phyloP scores from a whole-genome alignment of 2,329 filamentous ascomycete genomes.

The Pseudogymnoascus sp. region DNA sequence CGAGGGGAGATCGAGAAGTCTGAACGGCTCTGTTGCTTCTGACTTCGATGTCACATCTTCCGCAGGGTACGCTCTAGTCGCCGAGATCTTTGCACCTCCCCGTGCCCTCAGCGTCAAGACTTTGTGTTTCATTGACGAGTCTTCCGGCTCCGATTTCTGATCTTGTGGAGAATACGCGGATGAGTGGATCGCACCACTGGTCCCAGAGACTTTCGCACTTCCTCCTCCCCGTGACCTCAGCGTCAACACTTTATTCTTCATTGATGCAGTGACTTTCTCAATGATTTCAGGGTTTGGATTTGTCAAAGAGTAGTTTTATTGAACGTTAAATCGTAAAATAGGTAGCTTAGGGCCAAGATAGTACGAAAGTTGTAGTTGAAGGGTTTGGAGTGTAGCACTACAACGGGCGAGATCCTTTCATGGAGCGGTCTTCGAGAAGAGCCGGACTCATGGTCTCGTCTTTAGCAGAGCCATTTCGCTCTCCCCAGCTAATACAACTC shows the following conservation, averaged over 20 bases:
- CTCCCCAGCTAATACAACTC: constrained; percentile 51
- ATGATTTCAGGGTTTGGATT: background rate
- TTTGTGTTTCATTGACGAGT: background rate
- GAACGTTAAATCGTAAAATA: background rate
- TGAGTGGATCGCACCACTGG: constrained; percentile 10
- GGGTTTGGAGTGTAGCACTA: constrained; percentile 20
- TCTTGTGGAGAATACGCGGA: constrained; percentile 26
- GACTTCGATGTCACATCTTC: background rate
- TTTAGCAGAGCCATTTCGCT: constrained; percentile 33
- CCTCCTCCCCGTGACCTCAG: constrained; percentile 1
- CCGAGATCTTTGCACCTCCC: background rate
- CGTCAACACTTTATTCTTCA: constrained; percentile 1
- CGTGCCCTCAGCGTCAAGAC: background rate
- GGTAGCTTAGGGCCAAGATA: constrained; percentile 7
- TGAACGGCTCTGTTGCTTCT: constrained; percentile 41
- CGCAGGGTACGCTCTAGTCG: background rate
- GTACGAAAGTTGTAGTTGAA: constrained; percentile 3
- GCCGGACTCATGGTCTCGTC: constrained; percentile 29
- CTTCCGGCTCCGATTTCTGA: constrained; percentile 3
- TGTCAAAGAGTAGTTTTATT: constrained; percentile 7
- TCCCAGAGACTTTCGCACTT: background rate
- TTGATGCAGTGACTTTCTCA: background rate
- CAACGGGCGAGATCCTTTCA: constrained; percentile 29
- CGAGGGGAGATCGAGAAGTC: constrained; percentile 60
- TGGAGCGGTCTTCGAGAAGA: constrained; percentile 23